phyloP scores from a whole-genome alignment of 2,329 filamentous ascomycete species.

The Cadophora sp. region DNA sequence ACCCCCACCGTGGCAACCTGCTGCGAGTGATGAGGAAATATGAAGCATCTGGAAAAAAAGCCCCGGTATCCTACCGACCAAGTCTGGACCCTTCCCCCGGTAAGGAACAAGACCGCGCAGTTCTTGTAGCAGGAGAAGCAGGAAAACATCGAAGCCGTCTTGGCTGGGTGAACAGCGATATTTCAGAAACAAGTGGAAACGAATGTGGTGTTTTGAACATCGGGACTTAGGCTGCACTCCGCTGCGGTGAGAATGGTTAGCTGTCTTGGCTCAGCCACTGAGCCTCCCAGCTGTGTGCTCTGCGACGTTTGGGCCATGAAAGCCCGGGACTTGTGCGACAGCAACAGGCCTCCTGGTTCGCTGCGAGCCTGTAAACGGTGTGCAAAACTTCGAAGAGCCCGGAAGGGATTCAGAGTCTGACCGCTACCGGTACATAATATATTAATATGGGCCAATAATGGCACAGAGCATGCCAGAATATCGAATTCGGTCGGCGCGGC shows the following conservation, averaged over 20 bases:
- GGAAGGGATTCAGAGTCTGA: conserved; percentile 8
- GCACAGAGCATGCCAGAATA: background rate
- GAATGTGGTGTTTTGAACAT: conserved; percentile 5
- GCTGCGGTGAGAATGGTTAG: background rate
- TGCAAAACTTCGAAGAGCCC: background rate
- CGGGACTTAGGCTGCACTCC: background rate
- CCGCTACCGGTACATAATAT: background rate
- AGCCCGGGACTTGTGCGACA: conserved; percentile 2
- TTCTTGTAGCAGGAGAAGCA: conserved; percentile 10
- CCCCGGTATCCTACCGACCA: background rate
- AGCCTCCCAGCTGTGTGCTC: background rate
- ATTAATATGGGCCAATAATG: conserved; percentile 5
- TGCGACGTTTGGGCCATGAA: conserved; percentile 18
- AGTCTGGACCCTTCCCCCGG: background rate
- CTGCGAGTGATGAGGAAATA: background rate
- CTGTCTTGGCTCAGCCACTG: conserved; percentile 9
- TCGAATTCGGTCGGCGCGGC: conserved; percentile 4
- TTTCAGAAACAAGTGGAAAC: conserved; percentile 18
- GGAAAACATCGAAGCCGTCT: background rate
- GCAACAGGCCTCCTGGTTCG: background rate
- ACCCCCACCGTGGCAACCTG: conserved; percentile 2
- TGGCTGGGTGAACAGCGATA: conserved; percentile 4
- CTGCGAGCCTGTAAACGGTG: background rate
- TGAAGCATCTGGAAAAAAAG: conserved; percentile 9
- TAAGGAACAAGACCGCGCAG: background rate